Evolutionary conservation across 768 basidiomycete species (phyloP), one percentile per base, ranked within the genome.

Genomic region (Pleurotus djamor): DNA sequence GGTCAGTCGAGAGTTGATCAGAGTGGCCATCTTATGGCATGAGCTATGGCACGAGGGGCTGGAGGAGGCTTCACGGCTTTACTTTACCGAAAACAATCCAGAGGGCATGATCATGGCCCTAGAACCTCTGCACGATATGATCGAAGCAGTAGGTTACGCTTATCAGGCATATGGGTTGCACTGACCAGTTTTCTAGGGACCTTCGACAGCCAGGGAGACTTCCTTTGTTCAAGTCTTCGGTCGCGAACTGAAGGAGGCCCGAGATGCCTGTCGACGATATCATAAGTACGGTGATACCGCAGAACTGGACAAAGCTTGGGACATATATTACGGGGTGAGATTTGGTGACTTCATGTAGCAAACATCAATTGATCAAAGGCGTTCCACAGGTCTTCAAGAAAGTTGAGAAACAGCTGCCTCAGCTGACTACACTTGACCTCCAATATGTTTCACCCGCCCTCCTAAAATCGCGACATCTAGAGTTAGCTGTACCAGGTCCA

Each of bases 11-110:
- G 97, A 99, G 70, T 82, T 99, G 38, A 98, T 98, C 60, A 89
- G 97, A 16, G 93, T 98, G 5, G 96, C 97, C 5, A 98, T 99
- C 61, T 78, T 99, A 9, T 99, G 97, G 97, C 96, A 98, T 65
- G 97, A 99, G 71, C 78, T 95, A 63, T 99, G 97, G 97, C 95
- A 98, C 66, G 97, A 99, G 75, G 95, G 94, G 14, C 79, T 99
- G 17, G 97, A 99, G 74, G 97, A 99, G 72, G 97, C 97, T 5
- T 97, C 96, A 5, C 84, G 97, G 44, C 75, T 94, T 48, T 99
- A 95, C 76, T 99, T 96, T 79, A 95, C 93, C 8, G 97, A 98
- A 65, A 91, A 94, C 67, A 97, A 99, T 71, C 89, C 96, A 1
- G 91, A 94, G 60, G 97, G 92, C 5, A 99, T 99, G 97, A 97